These are phyloP conservation scores for Lepiota brunneoincarnata DNA, from an alignment of 768 basidiomycete species.

Conservation along the genomic window DNA sequence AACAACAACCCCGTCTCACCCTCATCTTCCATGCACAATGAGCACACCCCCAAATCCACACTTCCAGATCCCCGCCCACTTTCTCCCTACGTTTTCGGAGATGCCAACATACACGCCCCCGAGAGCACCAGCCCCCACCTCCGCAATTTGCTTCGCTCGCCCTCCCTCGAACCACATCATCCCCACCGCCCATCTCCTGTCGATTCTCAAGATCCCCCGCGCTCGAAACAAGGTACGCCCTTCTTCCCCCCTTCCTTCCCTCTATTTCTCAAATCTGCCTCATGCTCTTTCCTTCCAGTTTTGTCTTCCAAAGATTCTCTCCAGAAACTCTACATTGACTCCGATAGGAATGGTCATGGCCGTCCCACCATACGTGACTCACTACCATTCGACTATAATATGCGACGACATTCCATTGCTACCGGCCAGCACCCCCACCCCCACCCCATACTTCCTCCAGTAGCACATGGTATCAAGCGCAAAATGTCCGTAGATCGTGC, in stretches of 20 bases:
- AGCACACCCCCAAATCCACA: conserved; percentile 27
- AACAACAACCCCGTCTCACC: conserved; percentile 19
- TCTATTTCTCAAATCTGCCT: neutral
- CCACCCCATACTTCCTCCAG: conserved; percentile 32
- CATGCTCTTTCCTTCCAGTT: conserved; percentile 10
- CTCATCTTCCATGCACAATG: conserved; percentile 24
- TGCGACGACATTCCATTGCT: conserved; percentile 72
- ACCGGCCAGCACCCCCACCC: conserved; percentile 49
- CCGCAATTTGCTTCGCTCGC: conserved; percentile 59
- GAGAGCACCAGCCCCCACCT: conserved; percentile 41
- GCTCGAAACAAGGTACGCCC: conserved; percentile 25
- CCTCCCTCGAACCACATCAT: conserved; percentile 43
- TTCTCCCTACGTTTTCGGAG: conserved; percentile 71
- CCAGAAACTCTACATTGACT: conserved; percentile 13
- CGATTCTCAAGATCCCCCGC: conserved; percentile 25
- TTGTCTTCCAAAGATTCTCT: conserved; percentile 13
- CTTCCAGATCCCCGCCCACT: conserved; percentile 51
- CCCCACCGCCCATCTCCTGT: conserved; percentile 24
- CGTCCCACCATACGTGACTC: conserved; percentile 33
- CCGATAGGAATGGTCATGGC: conserved; percentile 8
- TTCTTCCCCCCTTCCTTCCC: conserved; percentile 1
- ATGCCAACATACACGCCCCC: conserved; percentile 44
- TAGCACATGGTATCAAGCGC: conserved; percentile 69
- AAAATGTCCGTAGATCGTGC: conserved; percentile 77
- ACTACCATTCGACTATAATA: conserved; percentile 63